A percentile compares a stretch with the other conserved stretches of the same genome.
These are phyloP conservation scores for Heliamphora pulchella DNA, from an alignment of 179 eudicot species.

Conservation along the genomic window DNA sequence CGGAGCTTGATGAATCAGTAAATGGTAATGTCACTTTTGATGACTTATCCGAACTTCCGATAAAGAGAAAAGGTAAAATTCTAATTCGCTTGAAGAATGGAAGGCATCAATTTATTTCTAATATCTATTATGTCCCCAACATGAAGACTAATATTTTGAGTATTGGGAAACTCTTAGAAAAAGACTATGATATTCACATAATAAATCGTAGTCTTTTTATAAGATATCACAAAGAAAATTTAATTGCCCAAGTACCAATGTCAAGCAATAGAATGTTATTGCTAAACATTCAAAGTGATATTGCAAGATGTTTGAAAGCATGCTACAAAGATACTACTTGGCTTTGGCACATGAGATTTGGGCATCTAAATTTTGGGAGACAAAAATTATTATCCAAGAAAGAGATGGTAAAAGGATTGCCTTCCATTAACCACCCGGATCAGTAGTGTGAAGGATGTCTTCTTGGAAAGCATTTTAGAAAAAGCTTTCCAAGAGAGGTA, in stretches of 20 bases:
- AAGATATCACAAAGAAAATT: not conserved
- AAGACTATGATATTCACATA: not conserved
- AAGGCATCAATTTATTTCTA: not conserved
- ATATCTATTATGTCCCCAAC: slow-evolving; percentile 1
- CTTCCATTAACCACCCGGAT: not conserved
- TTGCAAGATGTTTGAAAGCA: slow-evolving; percentile 1
- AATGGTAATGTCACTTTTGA: not conserved
- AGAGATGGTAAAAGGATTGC: not conserved
- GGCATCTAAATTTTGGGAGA: slow-evolving; percentile 5
- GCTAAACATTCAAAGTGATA: slow-evolving; percentile 5
- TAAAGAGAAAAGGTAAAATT: not conserved
- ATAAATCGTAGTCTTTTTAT: not conserved
- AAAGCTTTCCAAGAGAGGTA: not conserved
- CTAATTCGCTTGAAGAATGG: not conserved
- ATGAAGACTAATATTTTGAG: slow-evolving; percentile 1
- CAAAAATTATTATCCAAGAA: not conserved
- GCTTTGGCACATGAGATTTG: not conserved
- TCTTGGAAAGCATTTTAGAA: not conserved
- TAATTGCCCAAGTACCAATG: not conserved
- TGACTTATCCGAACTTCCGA: not conserved
- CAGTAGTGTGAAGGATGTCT: slow-evolving; percentile 15
- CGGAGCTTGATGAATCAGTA: not conserved
- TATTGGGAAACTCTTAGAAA: not conserved
- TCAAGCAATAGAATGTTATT: not conserved
- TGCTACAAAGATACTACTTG: not conserved